phyloP scores from a whole-genome alignment of 176 grass and related monocot species.

The Eleusine coracana region DNA sequence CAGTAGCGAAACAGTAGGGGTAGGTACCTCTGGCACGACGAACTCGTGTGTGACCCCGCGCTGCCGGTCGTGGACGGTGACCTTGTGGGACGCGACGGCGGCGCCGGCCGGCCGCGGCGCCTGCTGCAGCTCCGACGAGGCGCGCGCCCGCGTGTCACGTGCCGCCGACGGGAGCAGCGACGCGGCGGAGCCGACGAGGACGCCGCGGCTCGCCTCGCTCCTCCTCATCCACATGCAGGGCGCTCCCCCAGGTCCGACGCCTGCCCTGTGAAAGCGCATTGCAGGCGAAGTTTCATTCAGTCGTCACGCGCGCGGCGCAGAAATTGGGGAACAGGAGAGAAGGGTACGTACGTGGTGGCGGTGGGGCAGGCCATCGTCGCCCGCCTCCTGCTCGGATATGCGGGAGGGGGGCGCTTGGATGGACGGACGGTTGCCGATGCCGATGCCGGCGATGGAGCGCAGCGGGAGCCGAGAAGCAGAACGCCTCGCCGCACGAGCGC shows the following conservation, averaged over 20 bases:
- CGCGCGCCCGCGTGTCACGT: conserved; percentile 24
- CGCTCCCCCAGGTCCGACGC: conserved; percentile 33
- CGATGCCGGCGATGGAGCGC: neutral
- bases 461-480: neutral
- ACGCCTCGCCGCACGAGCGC: neutral
- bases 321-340: neutral
- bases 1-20: no score
- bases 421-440: neutral
- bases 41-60: conserved; percentile 81
- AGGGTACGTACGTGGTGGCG: conserved; percentile 37
- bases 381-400: neutral
- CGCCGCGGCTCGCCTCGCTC: neutral
- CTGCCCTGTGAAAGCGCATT: conserved; percentile 25
- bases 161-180: neutral
- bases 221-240: conserved; percentile 26
- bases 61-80: conserved; percentile 89
- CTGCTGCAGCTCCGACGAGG: conserved; percentile 61
- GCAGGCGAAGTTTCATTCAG: neutral
- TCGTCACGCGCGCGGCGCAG: neutral
- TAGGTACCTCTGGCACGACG: conserved; percentile 78
- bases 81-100: conserved; percentile 60
- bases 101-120: conserved; percentile 1
- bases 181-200: conserved; percentile 10
- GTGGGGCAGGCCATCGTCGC: conserved; percentile 35
- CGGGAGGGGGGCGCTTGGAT: neutral